Base-by-base conservation (phyloP, 768 basidiomycete species). In the Pisolithus sp. region DNA sequence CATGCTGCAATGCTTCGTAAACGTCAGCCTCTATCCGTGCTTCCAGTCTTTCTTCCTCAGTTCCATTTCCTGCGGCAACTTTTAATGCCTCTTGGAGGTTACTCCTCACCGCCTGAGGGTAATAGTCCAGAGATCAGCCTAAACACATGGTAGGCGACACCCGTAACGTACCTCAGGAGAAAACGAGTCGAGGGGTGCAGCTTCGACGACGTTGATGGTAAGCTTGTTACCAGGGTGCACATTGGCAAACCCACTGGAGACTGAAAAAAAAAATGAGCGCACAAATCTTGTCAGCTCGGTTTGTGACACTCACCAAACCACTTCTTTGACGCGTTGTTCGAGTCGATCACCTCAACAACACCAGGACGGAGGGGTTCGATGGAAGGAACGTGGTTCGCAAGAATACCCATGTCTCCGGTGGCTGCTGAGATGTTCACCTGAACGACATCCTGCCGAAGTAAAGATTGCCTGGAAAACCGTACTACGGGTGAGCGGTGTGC, bases 381-480 rank as follows among this genome's bases (percentile, higher is more conserved):
- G n/a, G 93, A 89, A 28, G 96, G 87, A 50, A 97, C 93, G 73
- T 99, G 96, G 79, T 95, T 96, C 61, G 95, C 92, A 54, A 99
- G 85, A 62, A 99, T 90, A 77, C 96, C 96, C 93, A 98, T 97
- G 72, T 97, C 94, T 64, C 96, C 96, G 3, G 91, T 85, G 50
- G 85, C 90, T 38, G 93, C 96, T 34, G 93, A 75, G 61, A 97
- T 75, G 75, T 97, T 97, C 60, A 99, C 95, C 71, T 98, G 95
- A 20, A 89, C 82, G 53, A 97, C 95, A 69, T 94, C n/a, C 94
- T 61, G 82, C 70, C 21, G 93, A 93, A 54, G 80, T 82, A 81
- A 84, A 97, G 69, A 99, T 83, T 50, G 93, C 76, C 95, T 99
- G 63, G 28, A 58, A 28, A 42, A 37, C 46, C 56, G 36, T 43